Evolutionary conservation across 108 stramenopile species (phyloP).

Genomic region (Skeletonema costatum): DNA sequence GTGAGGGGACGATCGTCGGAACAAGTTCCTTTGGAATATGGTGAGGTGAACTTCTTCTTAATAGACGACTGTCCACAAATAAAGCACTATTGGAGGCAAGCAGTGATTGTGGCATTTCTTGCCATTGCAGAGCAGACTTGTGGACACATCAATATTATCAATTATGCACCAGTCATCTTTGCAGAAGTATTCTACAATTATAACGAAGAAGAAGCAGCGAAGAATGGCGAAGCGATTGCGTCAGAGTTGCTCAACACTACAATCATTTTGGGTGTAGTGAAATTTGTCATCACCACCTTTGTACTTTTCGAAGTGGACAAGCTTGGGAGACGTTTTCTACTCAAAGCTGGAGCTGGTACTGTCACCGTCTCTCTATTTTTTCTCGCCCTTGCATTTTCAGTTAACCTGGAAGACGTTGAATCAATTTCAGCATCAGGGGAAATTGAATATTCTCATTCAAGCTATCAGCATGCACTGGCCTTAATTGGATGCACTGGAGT

Average conservation of each 20-base stretch:
- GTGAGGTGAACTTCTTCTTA: constrained; percentile 25
- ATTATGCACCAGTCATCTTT: constrained; percentile 59
- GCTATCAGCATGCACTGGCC: constrained; percentile 30
- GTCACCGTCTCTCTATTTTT: constrained; percentile 42
- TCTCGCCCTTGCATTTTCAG: constrained; percentile 41
- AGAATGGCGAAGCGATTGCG: constrained; percentile 21
- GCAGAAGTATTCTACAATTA: constrained; percentile 48
- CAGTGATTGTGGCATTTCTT: constrained; percentile 42
- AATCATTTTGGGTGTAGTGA: constrained; percentile 59
- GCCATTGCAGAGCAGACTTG: constrained; percentile 56
- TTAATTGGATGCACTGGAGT: constrained; percentile 48
- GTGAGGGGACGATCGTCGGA: constrained; percentile 4
- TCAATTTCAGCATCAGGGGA: constrained; percentile 14
- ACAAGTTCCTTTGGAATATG: constrained; percentile 10
- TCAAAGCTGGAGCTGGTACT: constrained; percentile 51
- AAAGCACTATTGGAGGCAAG: constrained; percentile 46
- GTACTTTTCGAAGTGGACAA: constrained; percentile 57
- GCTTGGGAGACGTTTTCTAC: constrained; percentile 51
- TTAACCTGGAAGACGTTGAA: constrained; percentile 2
- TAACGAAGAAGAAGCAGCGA: constrained; percentile 32
- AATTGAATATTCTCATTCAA: constrained; percentile 32
- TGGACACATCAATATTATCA: constrained; percentile 62
- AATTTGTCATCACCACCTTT: constrained; percentile 49
- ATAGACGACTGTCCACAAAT: constrained; percentile 33
- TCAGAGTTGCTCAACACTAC: constrained; percentile 50